A percentile compares a stretch with the other conserved stretches of the same genome.
phyloP scores from a whole-genome alignment of 129 eudicot genomes.

The Kitagawia praeruptora region DNA sequence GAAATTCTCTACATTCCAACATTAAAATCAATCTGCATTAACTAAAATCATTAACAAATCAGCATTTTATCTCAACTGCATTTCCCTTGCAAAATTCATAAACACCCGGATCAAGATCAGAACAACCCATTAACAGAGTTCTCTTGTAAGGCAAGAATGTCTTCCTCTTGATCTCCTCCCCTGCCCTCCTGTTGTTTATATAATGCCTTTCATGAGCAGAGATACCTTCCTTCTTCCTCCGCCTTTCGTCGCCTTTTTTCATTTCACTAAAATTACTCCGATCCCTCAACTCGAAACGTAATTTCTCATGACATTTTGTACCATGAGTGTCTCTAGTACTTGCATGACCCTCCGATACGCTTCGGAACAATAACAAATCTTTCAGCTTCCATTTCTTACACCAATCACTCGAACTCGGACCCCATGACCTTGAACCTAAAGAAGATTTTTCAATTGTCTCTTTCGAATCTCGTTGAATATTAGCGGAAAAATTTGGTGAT shows the following conservation, averaged over 20 bases:
- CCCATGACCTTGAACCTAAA: background rate
- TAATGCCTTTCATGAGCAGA: background rate
- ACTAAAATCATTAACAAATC: background rate
- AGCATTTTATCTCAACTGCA: background rate
- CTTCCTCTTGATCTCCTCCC: conserved; percentile 4
- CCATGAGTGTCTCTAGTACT: background rate
- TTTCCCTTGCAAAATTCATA: conserved; percentile 3
- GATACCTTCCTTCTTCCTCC: background rate
- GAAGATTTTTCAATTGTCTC: background rate
- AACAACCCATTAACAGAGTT: background rate
- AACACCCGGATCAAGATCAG: background rate
- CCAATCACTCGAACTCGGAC: background rate
- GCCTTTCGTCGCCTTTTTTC: background rate
- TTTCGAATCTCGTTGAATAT: background rate
- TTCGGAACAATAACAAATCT: background rate
- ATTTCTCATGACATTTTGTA: background rate
- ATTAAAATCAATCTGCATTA: background rate
- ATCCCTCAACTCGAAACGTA: background rate
- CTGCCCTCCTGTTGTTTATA: background rate
- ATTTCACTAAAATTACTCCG: background rate
- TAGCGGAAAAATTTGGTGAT: background rate
- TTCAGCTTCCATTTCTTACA: background rate
- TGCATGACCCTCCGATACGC: background rate
- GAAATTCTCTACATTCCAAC: background rate
- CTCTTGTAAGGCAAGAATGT: conserved; percentile 4